Conservation (phyloP, 108 stramenopile genomes). For the Fragilariopsis cylindrus region DNA sequence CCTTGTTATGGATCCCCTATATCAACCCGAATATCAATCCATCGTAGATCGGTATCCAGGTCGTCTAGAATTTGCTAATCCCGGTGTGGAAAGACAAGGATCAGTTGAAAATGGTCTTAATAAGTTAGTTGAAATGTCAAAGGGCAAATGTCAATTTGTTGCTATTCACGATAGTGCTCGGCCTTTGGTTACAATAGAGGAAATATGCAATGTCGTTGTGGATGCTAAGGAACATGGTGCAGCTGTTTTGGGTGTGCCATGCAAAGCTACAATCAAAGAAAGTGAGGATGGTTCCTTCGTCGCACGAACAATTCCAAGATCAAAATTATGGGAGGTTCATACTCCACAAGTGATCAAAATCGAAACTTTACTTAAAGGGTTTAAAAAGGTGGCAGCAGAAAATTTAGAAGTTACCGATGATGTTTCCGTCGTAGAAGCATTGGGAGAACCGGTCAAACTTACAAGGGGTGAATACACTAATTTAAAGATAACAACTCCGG, state of each 20-base stretch:
- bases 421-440: constrained; percentile 91
- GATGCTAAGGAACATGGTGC: constrained; percentile 84
- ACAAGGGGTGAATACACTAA: constrained; percentile 95
- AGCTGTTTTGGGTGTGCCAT: constrained; percentile 93
- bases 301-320: constrained; percentile 76
- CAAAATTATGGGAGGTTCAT: constrained; percentile 93
- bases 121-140: constrained; percentile 50
- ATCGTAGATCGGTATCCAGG: constrained; percentile 64
- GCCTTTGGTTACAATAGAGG: constrained; percentile 87
- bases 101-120: constrained; percentile 90
- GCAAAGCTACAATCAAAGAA: constrained; percentile 96
- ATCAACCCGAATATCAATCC: constrained; percentile 79
- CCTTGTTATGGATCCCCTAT: constrained; percentile 88
- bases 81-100: constrained; percentile 91
- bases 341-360: constrained; percentile 90
- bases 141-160: constrained; percentile 53
- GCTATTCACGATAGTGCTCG: constrained; percentile 94
- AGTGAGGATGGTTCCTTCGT: constrained; percentile 81
- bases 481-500: constrained; percentile 95
- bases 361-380: constrained; percentile 75
- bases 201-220: constrained; percentile 66
- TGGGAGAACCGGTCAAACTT: constrained; percentile 91
- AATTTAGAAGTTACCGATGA: constrained; percentile 93
- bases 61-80: constrained; percentile 86
- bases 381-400: constrained; percentile 78